Evolutionary conservation across 2,329 filamentous ascomycete genomes (phyloP).

Genomic region (Periconia digitata): DNA sequence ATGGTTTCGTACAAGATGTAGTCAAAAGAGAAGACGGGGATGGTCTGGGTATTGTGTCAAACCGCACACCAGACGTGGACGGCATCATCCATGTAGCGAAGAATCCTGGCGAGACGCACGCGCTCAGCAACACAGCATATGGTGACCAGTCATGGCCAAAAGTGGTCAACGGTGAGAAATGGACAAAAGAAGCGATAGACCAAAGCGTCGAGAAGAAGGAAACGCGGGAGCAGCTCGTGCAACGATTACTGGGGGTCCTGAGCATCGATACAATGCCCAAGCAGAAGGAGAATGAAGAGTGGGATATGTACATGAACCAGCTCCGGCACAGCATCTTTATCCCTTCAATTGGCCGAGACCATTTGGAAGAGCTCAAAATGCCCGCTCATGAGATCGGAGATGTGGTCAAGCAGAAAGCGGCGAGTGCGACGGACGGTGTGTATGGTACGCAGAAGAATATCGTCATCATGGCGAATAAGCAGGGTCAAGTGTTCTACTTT

Average conservation of each 20-base stretch:
- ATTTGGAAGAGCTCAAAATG: slow-evolving; percentile 43
- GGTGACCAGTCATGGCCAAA: slow-evolving; percentile 64
- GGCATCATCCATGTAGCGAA: slow-evolving; percentile 55
- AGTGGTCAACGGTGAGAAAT: slow-evolving; percentile 58
- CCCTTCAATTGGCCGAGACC: slow-evolving; percentile 55
- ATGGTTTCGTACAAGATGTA: slow-evolving; percentile 56
- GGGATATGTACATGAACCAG: slow-evolving; percentile 59
- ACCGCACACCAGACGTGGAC: slow-evolving; percentile 57
- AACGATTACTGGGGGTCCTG: slow-evolving; percentile 55
- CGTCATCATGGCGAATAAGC: slow-evolving; percentile 57
- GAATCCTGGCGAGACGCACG: slow-evolving; percentile 55
- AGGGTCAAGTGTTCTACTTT: slow-evolving; percentile 62
- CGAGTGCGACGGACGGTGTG: slow-evolving; percentile 48
- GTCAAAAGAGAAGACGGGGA: slow-evolving; percentile 18
- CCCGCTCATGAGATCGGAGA: slow-evolving; percentile 42
- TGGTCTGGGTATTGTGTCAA: slow-evolving; percentile 63
- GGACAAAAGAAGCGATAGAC: slow-evolving; percentile 54
- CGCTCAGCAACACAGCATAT: slow-evolving; percentile 63
- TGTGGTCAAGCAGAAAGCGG: slow-evolving; percentile 41
- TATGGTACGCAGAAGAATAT: slow-evolving; percentile 69
- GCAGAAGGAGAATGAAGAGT: slow-evolving; percentile 50
- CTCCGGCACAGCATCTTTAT: slow-evolving; percentile 64
- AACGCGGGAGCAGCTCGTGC: slow-evolving; percentile 53
- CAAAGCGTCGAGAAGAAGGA: slow-evolving; percentile 47
- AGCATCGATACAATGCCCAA: slow-evolving; percentile 58